phyloP scores from a whole-genome alignment of 352 stramenopile genomes.

The Pythium scleroteichum region DNA sequence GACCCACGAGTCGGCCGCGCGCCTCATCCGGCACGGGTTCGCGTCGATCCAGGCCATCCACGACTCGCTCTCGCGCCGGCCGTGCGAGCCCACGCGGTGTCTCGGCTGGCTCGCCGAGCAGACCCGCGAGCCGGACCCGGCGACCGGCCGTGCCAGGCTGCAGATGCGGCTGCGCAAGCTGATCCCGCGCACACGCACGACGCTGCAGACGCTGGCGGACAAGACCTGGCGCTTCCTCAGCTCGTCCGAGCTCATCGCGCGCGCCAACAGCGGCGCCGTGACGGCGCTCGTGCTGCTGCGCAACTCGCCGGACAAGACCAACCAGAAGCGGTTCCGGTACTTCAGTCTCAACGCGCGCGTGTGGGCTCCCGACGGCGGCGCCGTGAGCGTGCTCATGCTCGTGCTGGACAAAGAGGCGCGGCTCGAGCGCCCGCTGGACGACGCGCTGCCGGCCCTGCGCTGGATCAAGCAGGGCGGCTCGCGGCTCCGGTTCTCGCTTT shows the following conservation, averaged over 20 bases:
- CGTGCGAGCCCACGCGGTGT: background rate
- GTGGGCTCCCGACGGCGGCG: background rate
- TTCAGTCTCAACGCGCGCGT: constrained; percentile 14
- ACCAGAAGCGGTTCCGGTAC: constrained; percentile 12
- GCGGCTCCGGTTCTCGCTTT: constrained; percentile 4
- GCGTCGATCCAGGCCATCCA: constrained; percentile 1
- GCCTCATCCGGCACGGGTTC: background rate
- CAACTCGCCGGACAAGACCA: constrained; percentile 12
- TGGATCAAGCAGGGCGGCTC: constrained; percentile 17
- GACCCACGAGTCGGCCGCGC: background rate
- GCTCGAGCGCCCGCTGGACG: background rate
- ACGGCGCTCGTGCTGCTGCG: constrained; percentile 10
- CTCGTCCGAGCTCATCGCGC: constrained; percentile 7
- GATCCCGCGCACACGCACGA: background rate
- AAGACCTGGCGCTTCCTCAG: constrained; percentile 13
- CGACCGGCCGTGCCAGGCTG: background rate
- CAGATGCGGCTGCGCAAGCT: constrained; percentile 14
- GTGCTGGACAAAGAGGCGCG: constrained; percentile 12
- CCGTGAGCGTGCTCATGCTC: constrained; percentile 12
- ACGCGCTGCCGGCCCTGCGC: background rate
- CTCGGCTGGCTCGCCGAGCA: constrained; percentile 14
- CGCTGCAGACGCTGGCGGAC: constrained; percentile 4
- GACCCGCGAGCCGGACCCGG: background rate
- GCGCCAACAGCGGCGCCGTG: constrained; percentile 9
- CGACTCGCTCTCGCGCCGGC: background rate